Evolutionary conservation across 345 rosid genomes (phyloP), one percentile per base, ranked within the genome.

Genomic region (Psidium friedrichsthalianum): DNA sequence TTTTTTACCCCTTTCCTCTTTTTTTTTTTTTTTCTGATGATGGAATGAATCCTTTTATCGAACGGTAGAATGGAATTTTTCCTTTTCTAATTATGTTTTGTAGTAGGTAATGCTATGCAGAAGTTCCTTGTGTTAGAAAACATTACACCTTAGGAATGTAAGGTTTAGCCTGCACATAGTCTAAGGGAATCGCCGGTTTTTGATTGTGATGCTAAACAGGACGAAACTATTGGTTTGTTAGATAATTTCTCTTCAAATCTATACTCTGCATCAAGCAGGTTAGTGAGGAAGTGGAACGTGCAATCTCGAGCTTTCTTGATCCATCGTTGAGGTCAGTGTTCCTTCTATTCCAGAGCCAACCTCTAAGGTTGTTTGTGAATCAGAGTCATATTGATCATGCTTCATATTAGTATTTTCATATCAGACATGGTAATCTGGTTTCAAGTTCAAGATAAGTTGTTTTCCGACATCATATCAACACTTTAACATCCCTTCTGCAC

Each of bases 231-330:
- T 59, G 36, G 74, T 59, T 59, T 59, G 74, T 42, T 25, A 24
- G 14, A 58, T 36, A 40, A 13, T 21, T 32, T 83, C 11, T 13
- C 40, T 11, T 58, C 40, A 56, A 42, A 83, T 24, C 74, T 57
- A 32, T 16, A 24, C 14, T 69, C 40, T 56, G 56, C 29, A 32
- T 74, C 42, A 20, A 78, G 16, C 86, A 85, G 87, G 84, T 85
- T 53, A 56, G 59, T 40, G 87, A 85, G 52, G 87, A 85, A 69
- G 87, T 57, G 42, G 78, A 82, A 12, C 59, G 51, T n/a, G 78
- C 58, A 22, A 81, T 85, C 44, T 56, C 76, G 5, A 12, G 32
- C 74, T 81, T 55, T 44, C 56, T 80, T 14, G 29, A 51, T 27
- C 40, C 84, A 47, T 32, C n/a, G 42, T 51, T 56, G 47, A 81